Evolutionary conservation across 225 moss, liverwort and hornwort genomes (phyloP).

Genomic region (Pleurozium schreberi): DNA sequence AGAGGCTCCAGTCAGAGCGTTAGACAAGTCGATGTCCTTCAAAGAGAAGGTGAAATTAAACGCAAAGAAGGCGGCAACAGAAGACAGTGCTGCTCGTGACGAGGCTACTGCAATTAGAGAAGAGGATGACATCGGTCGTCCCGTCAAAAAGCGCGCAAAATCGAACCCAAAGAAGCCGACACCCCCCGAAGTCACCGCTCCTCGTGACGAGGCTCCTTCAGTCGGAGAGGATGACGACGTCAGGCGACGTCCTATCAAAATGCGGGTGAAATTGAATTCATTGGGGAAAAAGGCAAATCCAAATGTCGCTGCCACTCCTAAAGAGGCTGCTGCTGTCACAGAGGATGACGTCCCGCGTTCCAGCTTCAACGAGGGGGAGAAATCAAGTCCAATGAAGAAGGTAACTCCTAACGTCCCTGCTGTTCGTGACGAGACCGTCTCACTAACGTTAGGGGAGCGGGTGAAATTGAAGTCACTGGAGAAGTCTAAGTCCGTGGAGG

Average conservation of each 20-base stretch:
- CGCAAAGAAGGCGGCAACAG: background rate
- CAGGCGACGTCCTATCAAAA: background rate
- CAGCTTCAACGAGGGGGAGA: background rate
- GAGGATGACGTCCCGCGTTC: background rate
- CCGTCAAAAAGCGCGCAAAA: background rate
- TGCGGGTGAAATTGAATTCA: background rate
- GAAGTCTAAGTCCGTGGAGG: background rate
- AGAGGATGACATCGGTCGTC: background rate
- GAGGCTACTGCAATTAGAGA: background rate
- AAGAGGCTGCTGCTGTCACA: background rate
- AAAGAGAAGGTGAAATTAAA: background rate
- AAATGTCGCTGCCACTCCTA: background rate
- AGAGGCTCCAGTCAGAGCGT: background rate
- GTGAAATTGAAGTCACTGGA: conserved; percentile 12
- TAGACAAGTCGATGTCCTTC: background rate
- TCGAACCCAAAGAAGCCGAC: background rate
- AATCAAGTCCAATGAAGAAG: background rate
- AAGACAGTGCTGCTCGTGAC: background rate
- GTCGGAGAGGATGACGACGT: background rate
- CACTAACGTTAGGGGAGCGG: background rate
- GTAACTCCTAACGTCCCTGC: background rate
- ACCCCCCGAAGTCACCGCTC: background rate
- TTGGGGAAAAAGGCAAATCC: background rate
- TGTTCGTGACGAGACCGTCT: background rate
- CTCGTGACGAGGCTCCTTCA: background rate